Base-by-base conservation (phyloP, 768 basidiomycete genomes). In the Leucogyrophana mollusca region DNA sequence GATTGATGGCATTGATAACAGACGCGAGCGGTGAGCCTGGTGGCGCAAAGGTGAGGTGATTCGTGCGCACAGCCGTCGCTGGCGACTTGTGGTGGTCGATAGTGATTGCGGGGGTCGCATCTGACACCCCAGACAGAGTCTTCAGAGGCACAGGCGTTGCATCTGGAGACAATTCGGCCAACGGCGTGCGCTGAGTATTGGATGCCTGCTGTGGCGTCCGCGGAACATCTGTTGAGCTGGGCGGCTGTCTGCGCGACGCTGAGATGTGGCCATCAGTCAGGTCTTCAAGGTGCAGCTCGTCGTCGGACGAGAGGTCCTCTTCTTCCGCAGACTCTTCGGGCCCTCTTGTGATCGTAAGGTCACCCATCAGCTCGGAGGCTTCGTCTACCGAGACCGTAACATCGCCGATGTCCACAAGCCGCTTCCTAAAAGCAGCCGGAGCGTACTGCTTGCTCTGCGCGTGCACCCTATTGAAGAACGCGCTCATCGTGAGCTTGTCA, bases 401-500 rank as follows among this genome's bases (percentile, higher is more conserved):
- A 16, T 60, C 60, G 9, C 56, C 65, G 25, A 61, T 51, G 50
- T 68, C 66, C 38, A 68, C 60, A 34, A 68, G 61, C 40, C 60
- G 61, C 22, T 51, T 57, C 32, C 18, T 43, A 11, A 60, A 54
- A 1, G 55, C 56, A 23, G 55, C 51, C n/a, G 56, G 47, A 4
- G 43, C 40, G 32, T 45, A 25, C 21, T 50, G 34, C 34, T 56
- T 55, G 11, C n/a, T 37, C 11, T 24, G 27, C 18, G 51, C 46
- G 30, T 60, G 64, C 3, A 56, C 47, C 8, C 65, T 55, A 45
- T 59, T 65, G 50, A 68, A 66, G 42, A 65, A 68, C 3, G 56
- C 46, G n/a, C 64, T 66, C 53, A 53, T 68, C 50, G 58, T 68
- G 60, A 58, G 65, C 54, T 60, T 65, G 62, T 68, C 66, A 9